A percentile compares a stretch with the other conserved stretches of the same genome.
phyloP scores from a whole-genome alignment of 352 stramenopile genomes.

The Globisporangium rhizosaccharum region DNA sequence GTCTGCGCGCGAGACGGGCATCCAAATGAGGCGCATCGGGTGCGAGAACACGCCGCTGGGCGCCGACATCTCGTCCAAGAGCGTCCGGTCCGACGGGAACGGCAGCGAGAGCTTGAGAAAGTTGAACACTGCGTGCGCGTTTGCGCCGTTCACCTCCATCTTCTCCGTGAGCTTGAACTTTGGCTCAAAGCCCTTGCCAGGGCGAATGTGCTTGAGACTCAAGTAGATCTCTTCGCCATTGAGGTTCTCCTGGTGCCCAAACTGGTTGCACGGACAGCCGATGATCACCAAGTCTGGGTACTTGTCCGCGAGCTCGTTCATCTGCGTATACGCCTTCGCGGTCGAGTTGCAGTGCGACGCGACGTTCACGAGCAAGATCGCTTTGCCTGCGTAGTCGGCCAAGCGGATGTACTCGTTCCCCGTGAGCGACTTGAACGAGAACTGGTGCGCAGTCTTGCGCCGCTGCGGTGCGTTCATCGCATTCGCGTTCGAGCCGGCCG shows the following conservation, averaged over 20 bases:
- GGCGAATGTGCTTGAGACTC: conserved; percentile 67
- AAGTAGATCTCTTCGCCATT: conserved; percentile 74
- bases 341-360: conserved; percentile 82
- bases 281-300: conserved; percentile 70
- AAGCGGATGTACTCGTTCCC: conserved; percentile 58
- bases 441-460: conserved; percentile 67
- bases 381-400: conserved; percentile 58
- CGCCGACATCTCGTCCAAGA: conserved; percentile 76
- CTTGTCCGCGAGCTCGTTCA: conserved; percentile 57
- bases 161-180: conserved; percentile 77
- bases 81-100: conserved; percentile 63
- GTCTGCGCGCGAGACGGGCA: conserved; percentile 73
- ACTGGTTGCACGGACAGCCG: conserved; percentile 77
- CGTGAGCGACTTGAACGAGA: conserved; percentile 66
- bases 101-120: conserved; percentile 67
- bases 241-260: conserved; percentile 80
- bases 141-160: conserved; percentile 74
- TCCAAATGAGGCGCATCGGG: conserved; percentile 82
- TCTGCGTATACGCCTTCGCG: conserved; percentile 60
- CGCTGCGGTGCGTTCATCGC: conserved; percentile 5
- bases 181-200: conserved; percentile 62
- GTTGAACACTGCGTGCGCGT: conserved; percentile 77
- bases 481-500: conserved; percentile 1
- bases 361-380: conserved; percentile 71
- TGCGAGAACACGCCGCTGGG: conserved; percentile 75